Base-by-base conservation (phyloP, 352 stramenopile species). In the Elongisporangium prolatum region DNA sequence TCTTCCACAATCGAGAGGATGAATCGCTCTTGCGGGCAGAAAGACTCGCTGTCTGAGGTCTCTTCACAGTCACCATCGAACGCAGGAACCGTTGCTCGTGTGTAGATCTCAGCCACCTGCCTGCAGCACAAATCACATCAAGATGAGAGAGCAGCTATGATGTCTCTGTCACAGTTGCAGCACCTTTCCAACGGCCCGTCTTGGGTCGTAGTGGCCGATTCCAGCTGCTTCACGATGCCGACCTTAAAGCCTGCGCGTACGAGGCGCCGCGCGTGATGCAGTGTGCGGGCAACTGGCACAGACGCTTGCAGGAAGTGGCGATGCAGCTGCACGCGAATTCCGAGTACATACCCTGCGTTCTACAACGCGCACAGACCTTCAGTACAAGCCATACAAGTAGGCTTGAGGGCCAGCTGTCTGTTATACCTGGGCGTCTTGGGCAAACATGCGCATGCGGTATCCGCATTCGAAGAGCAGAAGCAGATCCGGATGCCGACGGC, bases 381-480 rank as follows among this genome's bases (percentile, higher is more conserved):
- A 13, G 6, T 13, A 13, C 28, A 9, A 44, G n/a, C n/a, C n/a
- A 21, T 21, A 40, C 7, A 13, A 3, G 4, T n/a, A n/a, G n/a
- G n/a, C n/a, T n/a, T n/a, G n/a, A n/a, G n/a, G n/a, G n/a, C n/a
- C 50, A 37, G 2, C 50, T 21, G 0, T 10, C 24, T 16, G 11
- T 37, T 28, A 3, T 34, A 74, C 71, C 57, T 88, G 67, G 0
- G 84, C 86, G 62, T 93, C 86, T 8, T 86, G 49, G 3, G 70
- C 81, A 53, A 96, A 96, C 21, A 93, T 71, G 4, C 81, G 69
- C 67, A 89, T 88, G 60, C 81, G 81, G 57, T 96, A 96, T 24
- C 84, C 86, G 59, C 80, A 91, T 67, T 94, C 79, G 25, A 94
- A 80, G 25, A 91, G 59, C 58, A 94, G 69, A 50, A 93, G 60